These are phyloP conservation scores for Daldinia vernicosa DNA, from an alignment of 495 filamentous ascomycete species.

Conservation along the genomic window DNA sequence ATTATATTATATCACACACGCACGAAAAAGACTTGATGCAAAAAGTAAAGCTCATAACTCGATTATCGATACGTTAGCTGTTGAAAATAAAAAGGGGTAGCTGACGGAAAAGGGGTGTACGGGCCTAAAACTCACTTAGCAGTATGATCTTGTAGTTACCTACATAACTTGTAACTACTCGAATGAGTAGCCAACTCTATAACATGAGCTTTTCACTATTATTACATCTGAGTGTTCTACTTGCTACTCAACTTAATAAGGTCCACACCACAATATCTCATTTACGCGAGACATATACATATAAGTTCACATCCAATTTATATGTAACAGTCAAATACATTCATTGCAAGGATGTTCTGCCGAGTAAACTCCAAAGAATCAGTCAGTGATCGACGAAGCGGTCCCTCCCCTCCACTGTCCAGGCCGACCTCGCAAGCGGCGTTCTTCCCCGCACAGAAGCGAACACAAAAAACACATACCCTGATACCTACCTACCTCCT, in stretches of 20 bases:
- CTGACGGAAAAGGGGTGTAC: not conserved
- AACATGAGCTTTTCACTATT: not conserved
- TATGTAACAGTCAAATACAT: not conserved
- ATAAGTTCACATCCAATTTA: constrained; percentile 1
- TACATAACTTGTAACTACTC: not conserved
- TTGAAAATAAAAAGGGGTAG: not conserved
- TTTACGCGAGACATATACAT: not conserved
- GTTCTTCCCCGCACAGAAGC: constrained; percentile 33
- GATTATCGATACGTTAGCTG: not conserved
- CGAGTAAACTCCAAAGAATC: constrained; percentile 26
- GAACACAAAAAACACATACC: not conserved
- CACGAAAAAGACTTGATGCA: not conserved
- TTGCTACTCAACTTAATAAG: not conserved
- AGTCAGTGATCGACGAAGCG: constrained; percentile 27
- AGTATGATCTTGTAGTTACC: not conserved
- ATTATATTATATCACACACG: no score
- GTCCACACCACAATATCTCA: not conserved
- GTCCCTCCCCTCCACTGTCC: no score
- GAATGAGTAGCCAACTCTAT: not conserved
- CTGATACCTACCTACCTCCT: not conserved
- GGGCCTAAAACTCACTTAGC: not conserved
- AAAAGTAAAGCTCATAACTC: not conserved
- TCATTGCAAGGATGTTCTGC: constrained; percentile 32
- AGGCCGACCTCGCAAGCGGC: constrained; percentile 31
- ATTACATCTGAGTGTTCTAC: not conserved